A percentile compares a stretch with the other conserved stretches of the same genome.
Conservation (phyloP, 2,329 filamentous ascomycete genomes). For the Tolypocladium amazonense region DNA sequence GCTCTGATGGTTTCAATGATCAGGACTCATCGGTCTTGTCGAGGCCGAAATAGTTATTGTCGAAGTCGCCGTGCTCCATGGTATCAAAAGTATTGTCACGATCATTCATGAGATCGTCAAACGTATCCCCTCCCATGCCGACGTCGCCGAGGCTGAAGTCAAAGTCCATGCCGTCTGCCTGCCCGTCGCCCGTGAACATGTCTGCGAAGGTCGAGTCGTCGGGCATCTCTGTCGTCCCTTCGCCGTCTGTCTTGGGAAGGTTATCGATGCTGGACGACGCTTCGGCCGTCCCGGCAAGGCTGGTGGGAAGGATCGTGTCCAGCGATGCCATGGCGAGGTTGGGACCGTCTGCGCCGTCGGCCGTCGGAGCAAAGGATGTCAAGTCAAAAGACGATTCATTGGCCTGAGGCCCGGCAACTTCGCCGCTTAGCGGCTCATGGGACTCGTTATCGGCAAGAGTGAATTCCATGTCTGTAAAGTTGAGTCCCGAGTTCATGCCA, state of each 20-base stretch:
- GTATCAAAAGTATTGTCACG: conserved; percentile 29
- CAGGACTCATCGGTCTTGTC: conserved; percentile 13
- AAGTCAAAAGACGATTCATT: conserved; percentile 34
- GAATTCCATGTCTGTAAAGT: conserved; percentile 49
- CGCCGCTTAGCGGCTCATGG: conserved; percentile 10
- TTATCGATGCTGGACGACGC: background rate
- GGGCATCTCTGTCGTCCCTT: conserved; percentile 16
- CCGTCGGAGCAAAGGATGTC: conserved; percentile 27
- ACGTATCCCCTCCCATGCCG: conserved; percentile 26
- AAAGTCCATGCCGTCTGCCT: conserved; percentile 25
- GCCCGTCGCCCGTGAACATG: conserved; percentile 34
- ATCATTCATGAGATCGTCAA: conserved; percentile 38
- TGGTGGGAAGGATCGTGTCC: conserved; percentile 18
- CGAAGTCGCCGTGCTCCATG: conserved; percentile 35
- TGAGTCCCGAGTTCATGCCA: conserved; percentile 25
- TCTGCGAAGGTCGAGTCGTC: conserved; percentile 28
- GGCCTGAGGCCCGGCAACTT: conserved; percentile 4
- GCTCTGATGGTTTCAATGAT: background rate
- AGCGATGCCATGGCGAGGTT: conserved; percentile 14
- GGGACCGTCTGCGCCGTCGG: conserved; percentile 16
- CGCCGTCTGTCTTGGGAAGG: conserved; percentile 9
- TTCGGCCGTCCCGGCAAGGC: conserved; percentile 7
- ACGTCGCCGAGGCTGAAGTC: conserved; percentile 18
- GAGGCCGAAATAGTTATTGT: conserved; percentile 35
- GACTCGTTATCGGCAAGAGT: conserved; percentile 30